Evolutionary conservation across 768 basidiomycete genomes (phyloP).

Genomic region (Boletus rubescentipes): DNA sequence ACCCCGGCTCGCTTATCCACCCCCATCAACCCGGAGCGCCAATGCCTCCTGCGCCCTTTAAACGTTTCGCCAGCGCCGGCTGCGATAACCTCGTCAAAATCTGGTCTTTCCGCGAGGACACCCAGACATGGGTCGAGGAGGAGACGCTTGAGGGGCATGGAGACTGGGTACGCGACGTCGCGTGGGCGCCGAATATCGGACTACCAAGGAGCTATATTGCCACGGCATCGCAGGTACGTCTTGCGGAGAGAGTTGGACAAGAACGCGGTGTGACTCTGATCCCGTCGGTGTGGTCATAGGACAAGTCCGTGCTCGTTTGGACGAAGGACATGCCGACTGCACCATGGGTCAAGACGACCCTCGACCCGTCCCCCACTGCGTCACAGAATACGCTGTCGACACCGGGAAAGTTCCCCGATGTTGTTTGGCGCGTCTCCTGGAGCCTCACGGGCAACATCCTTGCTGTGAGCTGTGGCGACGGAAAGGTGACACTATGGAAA

Average conservation of each 20-base stretch:
- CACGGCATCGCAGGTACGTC: constrained; percentile 80
- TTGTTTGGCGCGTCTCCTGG: constrained; percentile 99
- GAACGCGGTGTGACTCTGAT: neutral
- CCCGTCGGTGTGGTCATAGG: constrained; percentile 34
- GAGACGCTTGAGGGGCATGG: constrained; percentile 89
- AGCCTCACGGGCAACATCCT: constrained; percentile 94
- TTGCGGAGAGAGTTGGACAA: neutral
- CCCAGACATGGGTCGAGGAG: constrained; percentile 88
- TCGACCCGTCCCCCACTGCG: constrained; percentile 64
- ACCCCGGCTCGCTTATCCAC: constrained; percentile 80
- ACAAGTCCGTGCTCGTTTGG: constrained; percentile 90
- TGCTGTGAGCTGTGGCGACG: constrained; percentile 96
- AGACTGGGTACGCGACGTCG: constrained; percentile 99
- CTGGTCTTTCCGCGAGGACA: constrained; percentile 87
- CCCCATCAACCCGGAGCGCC: constrained; percentile 51
- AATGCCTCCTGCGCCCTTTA: constrained; percentile 55
- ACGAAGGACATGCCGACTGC: constrained; percentile 75
- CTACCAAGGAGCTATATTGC: constrained; percentile 94
- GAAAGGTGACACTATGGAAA: constrained; percentile 98
- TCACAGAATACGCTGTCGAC: constrained; percentile 44
- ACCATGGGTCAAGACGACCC: constrained; percentile 76
- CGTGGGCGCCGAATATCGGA: constrained; percentile 98
- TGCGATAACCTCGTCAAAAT: constrained; percentile 95
- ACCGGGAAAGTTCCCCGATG: constrained; percentile 89
- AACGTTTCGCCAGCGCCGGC: constrained; percentile 93